phyloP scores from a whole-genome alignment of 2,329 filamentous ascomycete genomes.

The Spiromastix sp. region DNA sequence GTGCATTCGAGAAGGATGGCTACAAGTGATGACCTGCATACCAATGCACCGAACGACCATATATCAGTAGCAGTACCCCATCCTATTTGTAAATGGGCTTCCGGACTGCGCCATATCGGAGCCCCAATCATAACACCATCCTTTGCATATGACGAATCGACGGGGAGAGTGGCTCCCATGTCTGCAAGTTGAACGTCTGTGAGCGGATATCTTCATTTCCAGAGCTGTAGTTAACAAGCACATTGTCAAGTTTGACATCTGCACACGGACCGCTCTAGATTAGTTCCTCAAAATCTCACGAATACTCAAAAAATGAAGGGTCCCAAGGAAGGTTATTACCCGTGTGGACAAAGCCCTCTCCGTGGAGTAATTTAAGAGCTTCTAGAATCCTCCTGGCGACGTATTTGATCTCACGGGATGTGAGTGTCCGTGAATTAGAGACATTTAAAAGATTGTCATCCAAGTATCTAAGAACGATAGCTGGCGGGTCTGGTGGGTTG shows the following conservation, averaged over 20 bases:
- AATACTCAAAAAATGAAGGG: not conserved
- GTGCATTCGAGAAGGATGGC: not conserved
- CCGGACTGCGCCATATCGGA: slow-evolving; percentile 15
- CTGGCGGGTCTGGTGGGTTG: slow-evolving; percentile 10
- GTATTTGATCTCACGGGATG: slow-evolving; percentile 13
- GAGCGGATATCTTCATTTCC: slow-evolving; percentile 10
- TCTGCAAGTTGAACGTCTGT: slow-evolving; percentile 17
- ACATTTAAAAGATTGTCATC: slow-evolving; percentile 16
- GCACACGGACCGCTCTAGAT: too few relatives aligned
- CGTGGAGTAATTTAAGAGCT: slow-evolving; percentile 10
- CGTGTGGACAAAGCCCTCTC: slow-evolving; percentile 14
- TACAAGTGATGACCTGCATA: slow-evolving; percentile 3
- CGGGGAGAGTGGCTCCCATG: slow-evolving; percentile 13
- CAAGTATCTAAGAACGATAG: slow-evolving; percentile 16
- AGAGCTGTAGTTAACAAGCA: slow-evolving; percentile 14
- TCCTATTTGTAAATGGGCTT: slow-evolving; percentile 15
- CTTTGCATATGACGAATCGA: slow-evolving; percentile 11
- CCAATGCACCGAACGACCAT: slow-evolving; percentile 18
- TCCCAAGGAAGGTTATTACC: slow-evolving; percentile 7
- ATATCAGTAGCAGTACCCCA: slow-evolving; percentile 20
- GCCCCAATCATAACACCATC: slow-evolving; percentile 13
- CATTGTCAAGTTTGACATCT: slow-evolving; percentile 18
- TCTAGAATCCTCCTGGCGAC: slow-evolving; percentile 10
- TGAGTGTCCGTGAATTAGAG: slow-evolving; percentile 11
- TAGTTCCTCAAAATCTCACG: too few relatives aligned